Conservation (phyloP, 345 rosid genomes). For the Boechera retrofracta region DNA sequence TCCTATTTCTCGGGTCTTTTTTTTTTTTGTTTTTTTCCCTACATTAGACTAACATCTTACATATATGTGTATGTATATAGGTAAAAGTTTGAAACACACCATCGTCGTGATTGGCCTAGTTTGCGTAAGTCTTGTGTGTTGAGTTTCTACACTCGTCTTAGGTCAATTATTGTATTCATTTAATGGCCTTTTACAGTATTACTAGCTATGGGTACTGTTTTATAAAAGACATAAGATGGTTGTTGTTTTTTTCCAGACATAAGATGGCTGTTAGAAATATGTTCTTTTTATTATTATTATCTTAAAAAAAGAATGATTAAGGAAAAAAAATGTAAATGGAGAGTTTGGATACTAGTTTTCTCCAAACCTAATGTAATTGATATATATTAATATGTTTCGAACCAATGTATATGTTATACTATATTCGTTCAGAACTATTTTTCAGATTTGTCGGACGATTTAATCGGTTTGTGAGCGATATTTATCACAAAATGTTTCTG, state of each 20-base stretch:
- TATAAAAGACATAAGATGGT: background rate
- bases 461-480: no score
- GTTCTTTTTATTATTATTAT: no score
- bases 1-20: background rate
- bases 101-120: slow-evolving; percentile 29
- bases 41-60: background rate
- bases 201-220: slow-evolving; percentile 5
- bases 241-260: no score
- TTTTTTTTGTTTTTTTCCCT: background rate
- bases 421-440: no score
- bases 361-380: background rate
- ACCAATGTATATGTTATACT: no score
- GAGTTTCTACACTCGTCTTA: slow-evolving; percentile 17
- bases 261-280: no score
- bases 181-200: background rate
- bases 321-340: no score
- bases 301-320: no score
- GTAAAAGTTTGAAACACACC: slow-evolving; percentile 20
- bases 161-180: slow-evolving; percentile 25
- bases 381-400: background rate
- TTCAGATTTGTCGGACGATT: no score
- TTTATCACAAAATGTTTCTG: no score
- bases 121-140: slow-evolving; percentile 26
- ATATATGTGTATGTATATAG: background rate
- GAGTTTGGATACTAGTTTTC: background rate